Evolutionary conservation across 306 rosid species (phyloP), one percentile per base, ranked within the genome.

Genomic region (Dryas octopetala): DNA sequence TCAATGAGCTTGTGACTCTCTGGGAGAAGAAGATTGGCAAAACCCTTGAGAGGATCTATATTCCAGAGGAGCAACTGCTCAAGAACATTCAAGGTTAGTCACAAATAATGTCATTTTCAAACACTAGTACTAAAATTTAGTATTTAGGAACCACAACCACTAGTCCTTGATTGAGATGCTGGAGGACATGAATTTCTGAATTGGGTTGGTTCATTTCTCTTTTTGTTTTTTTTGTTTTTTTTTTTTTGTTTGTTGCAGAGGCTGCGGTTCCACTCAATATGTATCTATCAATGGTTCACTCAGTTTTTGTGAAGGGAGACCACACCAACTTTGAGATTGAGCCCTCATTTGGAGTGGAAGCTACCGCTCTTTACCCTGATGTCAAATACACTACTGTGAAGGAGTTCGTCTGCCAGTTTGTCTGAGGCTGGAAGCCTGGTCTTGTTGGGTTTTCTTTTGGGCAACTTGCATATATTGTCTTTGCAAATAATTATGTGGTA

Each of bases 331-430:
- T 80, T 53, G 90, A 86, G 66, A 71, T 91, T 7, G 91, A 89
- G 43, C 79, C 91, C 11, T 81, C 88, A 4, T 76, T 89, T 66
- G 95, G 92, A 28, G 86, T 86, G 11, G 95, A 89, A 79, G 95
- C 95, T 77, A 62, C 84, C 10, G 81, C 66, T 54, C 87, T 87
- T 6, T 91, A 89, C 14, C 87, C 97, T 28, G 91, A 89, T 77
- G 88, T 89, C 23, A 83, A 89, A 17, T 87, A 81, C 85, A 86
- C 85, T 15, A 81, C 89, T 23, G 84, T 86, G 70, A 88, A 87
- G 66, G 89, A 91, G 67, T 89, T 62, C 82, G 90, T 87, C 65
- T 46, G 63, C 79, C 89, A 87, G 76, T 85, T 87, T 81, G 89
- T 85, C 62, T 81, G 63, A 74, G 57, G 16, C 9, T 5, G 10